These are phyloP conservation scores for Setaria viridis DNA, from an alignment of 202 grass and related monocot species.

Conservation along the genomic window DNA sequence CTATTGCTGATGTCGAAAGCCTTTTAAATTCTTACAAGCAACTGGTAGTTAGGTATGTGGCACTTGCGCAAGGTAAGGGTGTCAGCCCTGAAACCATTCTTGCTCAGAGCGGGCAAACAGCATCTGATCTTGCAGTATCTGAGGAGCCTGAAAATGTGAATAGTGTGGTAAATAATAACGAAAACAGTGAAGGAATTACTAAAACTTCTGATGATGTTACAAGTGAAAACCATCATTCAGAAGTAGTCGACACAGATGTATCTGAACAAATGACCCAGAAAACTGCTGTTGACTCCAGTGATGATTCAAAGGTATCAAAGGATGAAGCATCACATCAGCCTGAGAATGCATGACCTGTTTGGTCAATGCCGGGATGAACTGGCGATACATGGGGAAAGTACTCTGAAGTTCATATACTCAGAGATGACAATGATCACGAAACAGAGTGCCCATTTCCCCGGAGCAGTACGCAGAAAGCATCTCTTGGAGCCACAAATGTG, in stretches of 20 bases:
- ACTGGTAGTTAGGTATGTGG: conserved; percentile 72
- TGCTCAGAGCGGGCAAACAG: conserved; percentile 43
- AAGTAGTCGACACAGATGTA: conserved; percentile 7
- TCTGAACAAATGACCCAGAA: conserved; percentile 6
- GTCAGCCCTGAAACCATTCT: conserved; percentile 41
- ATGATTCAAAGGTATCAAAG: conserved; percentile 20
- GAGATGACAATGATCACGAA: conserved; percentile 7
- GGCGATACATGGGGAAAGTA: background rate
- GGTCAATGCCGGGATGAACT: background rate
- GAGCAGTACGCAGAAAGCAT: background rate
- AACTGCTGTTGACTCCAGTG: conserved; percentile 32
- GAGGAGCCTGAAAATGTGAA: conserved; percentile 48
- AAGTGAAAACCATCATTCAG: conserved; percentile 45
- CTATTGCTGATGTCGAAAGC: conserved; percentile 85
- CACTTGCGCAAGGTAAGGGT: conserved; percentile 80
- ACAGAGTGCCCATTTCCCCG: conserved; percentile 14
- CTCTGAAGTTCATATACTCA: conserved; percentile 4
- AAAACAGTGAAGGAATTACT: conserved; percentile 38
- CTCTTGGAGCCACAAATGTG: conserved; percentile 26
- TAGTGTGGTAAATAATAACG: conserved; percentile 20
- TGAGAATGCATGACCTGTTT: conserved; percentile 28
- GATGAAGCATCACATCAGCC: conserved; percentile 40
- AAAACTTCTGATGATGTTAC: conserved; percentile 36
- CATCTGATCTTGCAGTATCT: conserved; percentile 37
- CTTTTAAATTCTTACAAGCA: conserved; percentile 95